Base-by-base conservation (phyloP, 495 filamentous ascomycete species). In the Filosporella fistucella region DNA sequence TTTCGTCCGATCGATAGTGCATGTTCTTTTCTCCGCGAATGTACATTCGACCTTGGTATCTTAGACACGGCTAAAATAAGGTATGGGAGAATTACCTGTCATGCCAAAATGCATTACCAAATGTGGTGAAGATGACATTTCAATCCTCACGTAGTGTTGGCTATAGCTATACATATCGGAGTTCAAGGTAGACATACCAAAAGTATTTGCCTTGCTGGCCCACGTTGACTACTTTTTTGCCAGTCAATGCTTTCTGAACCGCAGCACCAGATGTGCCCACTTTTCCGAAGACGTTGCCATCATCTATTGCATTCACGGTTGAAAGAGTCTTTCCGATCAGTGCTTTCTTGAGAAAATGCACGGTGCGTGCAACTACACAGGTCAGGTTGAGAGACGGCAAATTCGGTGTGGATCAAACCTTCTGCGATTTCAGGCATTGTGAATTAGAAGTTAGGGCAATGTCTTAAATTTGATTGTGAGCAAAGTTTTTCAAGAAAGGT, bases 191-290 rank as follows among this genome's bases (percentile, higher is more conserved):
- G 3, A 51, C 64, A 21, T 52, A 78, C 86, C 93, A 98, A 62
- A 97, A 95, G 59, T 96, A 96, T 76, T 97, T 98, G 16, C 91
- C 91, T 62, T 95, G 91, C 49, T 85, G 87, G 0, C 81, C 81
- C 2, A 87, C 84, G 46, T 80, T 81, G 7, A 82, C 53, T 4
- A 95, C 69, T 51, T 81, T 89, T 64, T 88, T 91, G 2, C 88
- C 89, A 8, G 74, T 75, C 61, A 96, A 67, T 3, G 84, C 81
- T 29, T 76, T 72, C 44, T 85, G 70, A 57, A 98, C 86, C 29
- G 82, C 81, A 0, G 75, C 59, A 0, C 81, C 86, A 23, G 75
- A 86, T 1, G 87, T 93, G 21, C 89, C 89, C 9, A 79, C 88
- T 67, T 95, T 95, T 49, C 89, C 89, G 63, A 85, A 97, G 3